Evolutionary conservation across 2,329 filamentous ascomycete species (phyloP), one percentile per base, ranked within the genome.

Genomic region (Colletotrichum chlorophyti): DNA sequence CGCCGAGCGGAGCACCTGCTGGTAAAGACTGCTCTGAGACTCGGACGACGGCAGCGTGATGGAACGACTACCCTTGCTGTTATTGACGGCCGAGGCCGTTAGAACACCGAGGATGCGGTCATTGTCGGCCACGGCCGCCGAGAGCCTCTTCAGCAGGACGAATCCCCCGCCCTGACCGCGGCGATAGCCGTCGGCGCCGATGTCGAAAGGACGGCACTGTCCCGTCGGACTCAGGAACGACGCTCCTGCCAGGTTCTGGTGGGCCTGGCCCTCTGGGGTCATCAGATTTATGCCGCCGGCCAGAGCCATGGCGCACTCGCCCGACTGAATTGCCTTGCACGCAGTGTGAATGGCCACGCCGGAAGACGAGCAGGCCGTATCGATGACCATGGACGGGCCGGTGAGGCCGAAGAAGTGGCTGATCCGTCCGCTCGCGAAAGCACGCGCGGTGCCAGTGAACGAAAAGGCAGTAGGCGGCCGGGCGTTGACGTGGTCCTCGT

Each of bases 1-100:
- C 34, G 82, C 81, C 34, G 83, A 79, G 31, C 78, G 77, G 5
- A 87, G 76, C 9, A 88, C 76, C 48, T 79, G 79, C 64, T 81
- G 80, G 69, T 84, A 87, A 2, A 66, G 52, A 4, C 29, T 47
- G 17, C 59, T 53, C 35, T 66, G 65, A 1, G 66, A 64, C 7
- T 11, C 24, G 9, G 52, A 21, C 23, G 65, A 53, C 6, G 65
- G 64, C 21, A 63, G 63, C 0, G 65, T 69, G 40, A 73, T 69
- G 10, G 68, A 65, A 1, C 66, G 66, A 9, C 65, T 68, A 17
- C 70, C 75, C 3, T 74, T 74, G 57, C 81, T 78, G 50, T 78
- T 74, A 58, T 80, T 75, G 45, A 74, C 66, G 0, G 67, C 72
- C 0, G 73, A 74, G 3, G 66, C 70, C 0, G 70, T 59, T 21